phyloP scores from a whole-genome alignment of 148 eudicot species.

The Camellia sinensis region DNA sequence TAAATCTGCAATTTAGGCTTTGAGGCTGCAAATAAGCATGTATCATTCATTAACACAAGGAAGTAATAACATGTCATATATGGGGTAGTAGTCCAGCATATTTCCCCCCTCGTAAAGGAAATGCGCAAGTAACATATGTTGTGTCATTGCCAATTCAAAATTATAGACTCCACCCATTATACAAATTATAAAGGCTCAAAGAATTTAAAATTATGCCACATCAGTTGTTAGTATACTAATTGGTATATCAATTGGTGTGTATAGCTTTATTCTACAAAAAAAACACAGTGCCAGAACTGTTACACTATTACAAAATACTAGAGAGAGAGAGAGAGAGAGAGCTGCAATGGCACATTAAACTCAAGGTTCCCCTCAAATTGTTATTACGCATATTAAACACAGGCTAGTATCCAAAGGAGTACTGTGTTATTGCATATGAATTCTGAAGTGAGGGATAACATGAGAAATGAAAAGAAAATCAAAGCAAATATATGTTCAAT shows the following conservation, averaged over 20 bases:
- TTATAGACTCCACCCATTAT: no score
- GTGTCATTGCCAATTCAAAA: no score
- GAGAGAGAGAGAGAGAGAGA: neutral
- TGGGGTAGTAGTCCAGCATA: neutral
- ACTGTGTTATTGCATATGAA: conserved; percentile 7
- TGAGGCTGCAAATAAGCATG: neutral
- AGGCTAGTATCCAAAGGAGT: conserved; percentile 3
- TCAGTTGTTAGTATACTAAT: no score
- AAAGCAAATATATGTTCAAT: conserved; percentile 13
- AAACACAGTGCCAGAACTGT: no score
- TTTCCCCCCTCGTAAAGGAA: neutral
- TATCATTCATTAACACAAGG: neutral
- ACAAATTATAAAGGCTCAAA: no score
- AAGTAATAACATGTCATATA: neutral
- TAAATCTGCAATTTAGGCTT: conserved; percentile 1
- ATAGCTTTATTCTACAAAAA: no score
- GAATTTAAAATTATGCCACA: no score
- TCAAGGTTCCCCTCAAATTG: neutral
- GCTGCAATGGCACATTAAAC: neutral
- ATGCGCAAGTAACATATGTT: neutral
- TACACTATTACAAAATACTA: neutral
- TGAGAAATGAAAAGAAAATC: neutral
- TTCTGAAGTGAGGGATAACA: conserved; percentile 4
- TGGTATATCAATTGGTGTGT: no score
- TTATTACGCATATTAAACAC: conserved; percentile 11